phyloP scores from a whole-genome alignment of 2,329 filamentous ascomycete species.

The Lachnellula cervina region DNA sequence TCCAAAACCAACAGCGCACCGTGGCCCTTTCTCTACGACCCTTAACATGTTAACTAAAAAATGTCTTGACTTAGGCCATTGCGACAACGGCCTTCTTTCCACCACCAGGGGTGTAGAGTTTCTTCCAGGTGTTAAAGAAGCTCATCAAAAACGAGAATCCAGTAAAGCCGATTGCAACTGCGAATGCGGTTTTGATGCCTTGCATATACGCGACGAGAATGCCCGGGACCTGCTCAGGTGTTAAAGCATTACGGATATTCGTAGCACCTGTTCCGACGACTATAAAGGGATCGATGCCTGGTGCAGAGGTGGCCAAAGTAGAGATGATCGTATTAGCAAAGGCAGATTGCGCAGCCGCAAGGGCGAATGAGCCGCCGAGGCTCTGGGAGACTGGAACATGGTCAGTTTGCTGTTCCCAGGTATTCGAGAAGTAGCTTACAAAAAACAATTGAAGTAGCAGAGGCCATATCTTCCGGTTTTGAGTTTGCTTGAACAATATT shows the following conservation, averaged over 20 bases:
- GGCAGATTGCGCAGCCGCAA: constrained; percentile 41
- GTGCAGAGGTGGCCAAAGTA: constrained; percentile 31
- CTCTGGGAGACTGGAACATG: constrained; percentile 40
- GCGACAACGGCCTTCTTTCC: too few relatives aligned
- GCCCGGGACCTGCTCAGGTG: constrained; percentile 39
- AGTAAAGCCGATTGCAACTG: constrained; percentile 32
- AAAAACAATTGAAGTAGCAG: constrained; percentile 4
- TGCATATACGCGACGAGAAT: constrained; percentile 58
- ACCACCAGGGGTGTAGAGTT: too few relatives aligned
- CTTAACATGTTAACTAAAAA: too few relatives aligned
- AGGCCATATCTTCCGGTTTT: constrained; percentile 3
- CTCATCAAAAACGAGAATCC: too few relatives aligned
- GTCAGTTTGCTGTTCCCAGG: too few relatives aligned
- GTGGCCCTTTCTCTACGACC: too few relatives aligned
- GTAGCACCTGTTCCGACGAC: constrained; percentile 46
- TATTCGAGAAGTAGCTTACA: too few relatives aligned
- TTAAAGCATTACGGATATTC: constrained; percentile 48
- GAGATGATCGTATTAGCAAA: constrained; percentile 41
- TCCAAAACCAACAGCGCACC: too few relatives aligned
- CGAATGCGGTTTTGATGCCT: constrained; percentile 57
- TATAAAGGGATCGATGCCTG: constrained; percentile 33
- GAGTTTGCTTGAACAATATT: constrained; percentile 36
- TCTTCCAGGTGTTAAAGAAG: too few relatives aligned
- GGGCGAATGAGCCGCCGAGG: constrained; percentile 43
- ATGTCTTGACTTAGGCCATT: too few relatives aligned